phyloP scores from a whole-genome alignment of 495 filamentous ascomycete species.

The Clavariopsis aquatica region DNA sequence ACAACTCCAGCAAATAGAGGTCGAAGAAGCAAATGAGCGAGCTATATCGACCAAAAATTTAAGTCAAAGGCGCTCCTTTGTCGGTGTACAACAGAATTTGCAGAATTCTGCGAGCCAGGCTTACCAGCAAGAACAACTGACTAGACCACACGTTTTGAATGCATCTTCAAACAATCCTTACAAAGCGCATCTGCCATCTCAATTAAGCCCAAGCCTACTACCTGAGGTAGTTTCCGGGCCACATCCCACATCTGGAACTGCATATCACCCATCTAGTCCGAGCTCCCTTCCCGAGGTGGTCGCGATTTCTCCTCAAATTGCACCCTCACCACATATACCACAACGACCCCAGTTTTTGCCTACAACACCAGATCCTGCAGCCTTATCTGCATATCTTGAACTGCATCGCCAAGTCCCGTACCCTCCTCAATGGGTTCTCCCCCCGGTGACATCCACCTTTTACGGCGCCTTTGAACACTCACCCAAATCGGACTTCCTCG shows the following conservation, averaged over 20 bases:
- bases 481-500: conserved; percentile 23
- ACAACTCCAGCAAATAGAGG: conserved; percentile 22
- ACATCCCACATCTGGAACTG: background rate
- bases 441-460: conserved; percentile 14
- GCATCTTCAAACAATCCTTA: background rate
- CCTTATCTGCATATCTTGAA: conserved; percentile 22
- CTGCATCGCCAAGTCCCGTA: conserved; percentile 26
- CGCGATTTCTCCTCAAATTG: background rate
- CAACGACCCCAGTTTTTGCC: background rate
- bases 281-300: background rate
- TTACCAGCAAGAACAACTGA: background rate
- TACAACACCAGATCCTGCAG: conserved; percentile 12
- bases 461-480: conserved; percentile 11
- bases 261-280: background rate
- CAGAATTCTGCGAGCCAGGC: background rate
- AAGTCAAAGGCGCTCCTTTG: background rate
- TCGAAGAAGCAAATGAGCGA: conserved; percentile 10
- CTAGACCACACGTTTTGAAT: background rate
- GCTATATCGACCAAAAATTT: conserved; percentile 15
- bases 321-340: background rate
- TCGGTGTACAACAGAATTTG: background rate
- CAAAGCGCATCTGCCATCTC: background rate
- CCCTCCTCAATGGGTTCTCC: conserved; percentile 28
- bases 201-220: background rate
- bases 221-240: background rate